A percentile compares a stretch with the other conserved stretches of the same genome.
phyloP scores from a whole-genome alignment of 495 filamentous ascomycete genomes.

The Penicillium maclennaniae region DNA sequence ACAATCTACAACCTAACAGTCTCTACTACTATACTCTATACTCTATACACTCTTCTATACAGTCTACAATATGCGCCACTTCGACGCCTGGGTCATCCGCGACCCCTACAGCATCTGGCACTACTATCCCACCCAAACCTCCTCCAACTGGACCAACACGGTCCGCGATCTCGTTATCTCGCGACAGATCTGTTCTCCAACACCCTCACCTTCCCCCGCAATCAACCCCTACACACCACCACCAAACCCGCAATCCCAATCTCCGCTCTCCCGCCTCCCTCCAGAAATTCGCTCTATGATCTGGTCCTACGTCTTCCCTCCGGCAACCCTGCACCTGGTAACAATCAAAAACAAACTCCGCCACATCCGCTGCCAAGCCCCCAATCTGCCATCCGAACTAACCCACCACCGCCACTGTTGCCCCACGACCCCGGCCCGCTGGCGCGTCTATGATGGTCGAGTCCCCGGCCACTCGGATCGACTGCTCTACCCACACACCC shows the following conservation, averaged over 20 bases:
- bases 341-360: slow-evolving; percentile 40
- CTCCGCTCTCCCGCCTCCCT: slow-evolving; percentile 35
- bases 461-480: slow-evolving; percentile 18
- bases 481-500: slow-evolving; percentile 41
- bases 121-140: slow-evolving; percentile 39
- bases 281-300: slow-evolving; percentile 55
- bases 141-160: slow-evolving; percentile 36
- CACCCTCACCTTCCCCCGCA: slow-evolving; percentile 10
- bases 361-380: slow-evolving; percentile 33
- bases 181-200: slow-evolving; percentile 38
- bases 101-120: slow-evolving; percentile 47
- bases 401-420: slow-evolving; percentile 39
- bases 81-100: slow-evolving; percentile 44
- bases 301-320: slow-evolving; percentile 49
- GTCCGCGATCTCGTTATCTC: slow-evolving; percentile 38
- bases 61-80: slow-evolving; percentile 38
- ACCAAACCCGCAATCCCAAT: slow-evolving; percentile 19
- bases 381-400: slow-evolving; percentile 13
- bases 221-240: slow-evolving; percentile 18
- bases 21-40: not conserved
- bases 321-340: slow-evolving; percentile 40
- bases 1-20: too few species aligned
- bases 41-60: not conserved
- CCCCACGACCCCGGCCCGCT: slow-evolving; percentile 34
- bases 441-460: slow-evolving; percentile 27